Conservation (phyloP, 148 eudicot genomes). For the Nepenthes gracilis region DNA sequence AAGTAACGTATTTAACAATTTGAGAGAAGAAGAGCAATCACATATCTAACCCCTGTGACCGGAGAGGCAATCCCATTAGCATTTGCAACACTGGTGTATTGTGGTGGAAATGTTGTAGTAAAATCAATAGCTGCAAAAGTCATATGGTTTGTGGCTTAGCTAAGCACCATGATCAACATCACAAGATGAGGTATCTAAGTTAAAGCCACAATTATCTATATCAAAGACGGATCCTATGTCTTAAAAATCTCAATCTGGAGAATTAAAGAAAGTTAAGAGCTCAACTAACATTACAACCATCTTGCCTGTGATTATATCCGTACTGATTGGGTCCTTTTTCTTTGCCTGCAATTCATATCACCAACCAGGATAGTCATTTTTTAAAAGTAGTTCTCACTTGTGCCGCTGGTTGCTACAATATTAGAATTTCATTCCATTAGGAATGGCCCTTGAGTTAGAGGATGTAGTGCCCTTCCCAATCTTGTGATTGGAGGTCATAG, state of each 20-base stretch:
- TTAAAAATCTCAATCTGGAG: too few species aligned
- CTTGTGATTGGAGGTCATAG: neutral
- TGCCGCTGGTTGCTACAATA: too few species aligned
- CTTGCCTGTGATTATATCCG: too few species aligned
- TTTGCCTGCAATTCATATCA: neutral
- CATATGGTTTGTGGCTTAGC: constrained; percentile 2
- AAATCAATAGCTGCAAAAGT: neutral
- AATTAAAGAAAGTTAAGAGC: neutral
- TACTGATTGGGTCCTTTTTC: too few species aligned
- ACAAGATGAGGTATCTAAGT: too few species aligned
- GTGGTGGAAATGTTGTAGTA: neutral
- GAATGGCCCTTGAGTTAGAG: neutral
- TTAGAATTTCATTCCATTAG: too few species aligned
- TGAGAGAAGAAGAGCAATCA: neutral
- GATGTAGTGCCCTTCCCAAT: neutral
- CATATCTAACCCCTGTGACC: neutral
- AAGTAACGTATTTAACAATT: neutral
- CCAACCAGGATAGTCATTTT: neutral
- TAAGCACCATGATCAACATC: too few species aligned
- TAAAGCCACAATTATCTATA: neutral
- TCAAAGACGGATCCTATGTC: neutral
- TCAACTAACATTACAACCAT: neutral
- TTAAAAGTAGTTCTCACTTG: neutral
- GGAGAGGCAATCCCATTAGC: neutral
- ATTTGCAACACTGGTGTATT: neutral